Evolutionary conservation across 2,329 filamentous ascomycete species (phyloP), one percentile per base, ranked within the genome.

Genomic region (Helotiales sp.): DNA sequence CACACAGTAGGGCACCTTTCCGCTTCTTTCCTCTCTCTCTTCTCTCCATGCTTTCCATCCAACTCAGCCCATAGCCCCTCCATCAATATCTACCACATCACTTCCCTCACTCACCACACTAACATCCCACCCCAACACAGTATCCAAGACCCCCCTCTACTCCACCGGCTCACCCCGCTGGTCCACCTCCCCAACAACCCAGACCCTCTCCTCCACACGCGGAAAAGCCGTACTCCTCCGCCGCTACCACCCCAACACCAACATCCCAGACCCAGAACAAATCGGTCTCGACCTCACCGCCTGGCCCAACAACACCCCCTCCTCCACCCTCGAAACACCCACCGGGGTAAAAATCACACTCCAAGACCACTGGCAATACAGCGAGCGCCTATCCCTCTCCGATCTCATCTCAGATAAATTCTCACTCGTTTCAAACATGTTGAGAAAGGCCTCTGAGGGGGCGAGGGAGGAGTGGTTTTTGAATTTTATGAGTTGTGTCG

Each of bases 151-250:
- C 10, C 68, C 65, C 3, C 71, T 22, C 29, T 72, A 70, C 55
- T 60, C 55, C 0, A 66, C 67, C 3, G 65, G 65, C 5, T 65
- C 69, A 1, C 74, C 76, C 62, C 75, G 77, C 42, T 91, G 88
- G 88, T 84, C 82, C 72, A 83, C 82, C 0, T 77, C 79, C 7
- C 78, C 81, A 8, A 76, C 76, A 49, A 81, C 89, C 29, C 86
- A 86, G 0, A 81, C 75, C 0, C 77, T 91, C 1, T 83, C 84
- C 56, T 78, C 84, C 57, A 84, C 79, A 1, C 81, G 88, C 52
- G 86, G 87, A 12, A 88, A 88, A 66, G 82, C 88, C 51, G 81
- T 90, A 5, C 79, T 91, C 3, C 70, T 91, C 42, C 81, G 88
- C 10, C 83, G 88, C 31, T 91, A 88, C 70, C 74, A 74, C 22